A percentile compares a stretch with the other conserved stretches of the same genome.
Conservation (phyloP, 768 basidiomycete genomes). For the Lactarius trivialis region DNA sequence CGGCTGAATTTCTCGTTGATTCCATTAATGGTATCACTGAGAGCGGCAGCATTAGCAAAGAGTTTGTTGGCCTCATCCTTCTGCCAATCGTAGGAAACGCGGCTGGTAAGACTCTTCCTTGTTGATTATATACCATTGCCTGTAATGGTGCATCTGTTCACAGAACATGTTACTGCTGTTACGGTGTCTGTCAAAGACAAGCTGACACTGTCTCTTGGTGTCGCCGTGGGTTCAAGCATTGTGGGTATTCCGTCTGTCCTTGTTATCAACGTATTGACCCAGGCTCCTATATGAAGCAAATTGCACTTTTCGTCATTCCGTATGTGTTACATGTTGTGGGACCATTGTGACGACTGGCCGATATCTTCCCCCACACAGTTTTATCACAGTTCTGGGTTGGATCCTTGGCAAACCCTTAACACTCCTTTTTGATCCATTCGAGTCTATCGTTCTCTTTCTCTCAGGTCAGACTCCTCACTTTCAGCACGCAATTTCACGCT, state of each 20-base stretch:
- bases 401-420: slow-evolving; percentile 71
- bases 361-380: slow-evolving; percentile 36
- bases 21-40: slow-evolving; percentile 72
- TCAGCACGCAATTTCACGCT: background rate
- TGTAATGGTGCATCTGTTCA: slow-evolving; percentile 9
- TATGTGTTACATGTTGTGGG: slow-evolving; percentile 32
- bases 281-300: slow-evolving; percentile 48
- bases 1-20: slow-evolving; percentile 62
- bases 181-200: slow-evolving; percentile 88
- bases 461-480: slow-evolving; percentile 29
- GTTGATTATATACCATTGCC: background rate
- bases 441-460: slow-evolving; percentile 60
- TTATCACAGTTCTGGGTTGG: slow-evolving; percentile 76
- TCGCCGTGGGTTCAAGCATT: slow-evolving; percentile 83
- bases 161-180: slow-evolving; percentile 87
- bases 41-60: slow-evolving; percentile 51
- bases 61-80: slow-evolving; percentile 83
- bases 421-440: slow-evolving; percentile 84
- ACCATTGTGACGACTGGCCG: background rate
- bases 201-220: slow-evolving; percentile 77
- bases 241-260: slow-evolving; percentile 37
- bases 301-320: slow-evolving; percentile 81
- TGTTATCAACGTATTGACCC: background rate
- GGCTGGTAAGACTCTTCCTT: slow-evolving; percentile 43
- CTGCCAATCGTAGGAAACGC: slow-evolving; percentile 91